Evolutionary conservation across 179 eudicot genomes (phyloP), one percentile per base, ranked within the genome.

Genomic region (Pouteria campechiana): DNA sequence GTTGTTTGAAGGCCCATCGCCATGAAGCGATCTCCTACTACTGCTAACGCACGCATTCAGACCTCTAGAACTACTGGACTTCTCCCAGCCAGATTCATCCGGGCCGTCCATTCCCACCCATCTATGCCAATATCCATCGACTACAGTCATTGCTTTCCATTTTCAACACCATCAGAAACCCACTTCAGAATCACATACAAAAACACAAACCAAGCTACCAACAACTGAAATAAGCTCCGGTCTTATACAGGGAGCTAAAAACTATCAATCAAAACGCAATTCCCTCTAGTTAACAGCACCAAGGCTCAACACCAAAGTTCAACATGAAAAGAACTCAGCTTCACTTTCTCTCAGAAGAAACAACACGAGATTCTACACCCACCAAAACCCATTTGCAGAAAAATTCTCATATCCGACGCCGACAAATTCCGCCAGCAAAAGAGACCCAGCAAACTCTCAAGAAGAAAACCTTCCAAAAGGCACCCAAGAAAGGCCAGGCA

Each of bases 21-120:
- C 59, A 6, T 76, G 68, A 44, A 60, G 63, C 49, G 78, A 65
- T 41, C 51, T 50, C 20, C 72, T 57, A 43, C 67, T 67, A 21
- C 48, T 52, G 28, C 51, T 55, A 55, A 61, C 50, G 17, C 65
- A 40, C 69, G 68, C 57, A 58, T 64, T 64, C 29, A 73, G 63
- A 28, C 77, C 79, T 54, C 83, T 74, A 7, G 83, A 79, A 57
- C 60, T 55, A 45, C 66, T 58, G 31, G 84, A 61, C 52, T 52
- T 70, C 34, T 52, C 68, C 86, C 83, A 66, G 51, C 64, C 73
- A 60, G 73, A 67, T 37, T 75, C 78, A 51, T 87, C 73, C 37
- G 97, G 78, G 54, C 84, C 80, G 42, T 80, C 97, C 97, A 83
- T 83, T 32, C n/a, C 68, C 57, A 70, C 39, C 70, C 52, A 46